Evolutionary conservation across 768 basidiomycete species (phyloP).

Genomic region (Tricholoma sp.): DNA sequence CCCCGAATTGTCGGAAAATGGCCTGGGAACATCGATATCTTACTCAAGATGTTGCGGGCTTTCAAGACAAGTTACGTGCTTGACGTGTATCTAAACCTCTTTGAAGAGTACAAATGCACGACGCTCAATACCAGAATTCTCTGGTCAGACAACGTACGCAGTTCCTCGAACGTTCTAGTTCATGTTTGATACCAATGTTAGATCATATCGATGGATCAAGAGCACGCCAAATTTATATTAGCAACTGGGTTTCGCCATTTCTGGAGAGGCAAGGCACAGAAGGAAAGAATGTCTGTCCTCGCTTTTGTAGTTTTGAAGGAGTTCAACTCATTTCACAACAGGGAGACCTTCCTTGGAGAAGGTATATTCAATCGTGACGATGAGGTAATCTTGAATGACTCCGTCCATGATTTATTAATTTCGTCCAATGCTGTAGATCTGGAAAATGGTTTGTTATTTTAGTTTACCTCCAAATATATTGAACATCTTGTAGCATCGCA

Average conservation of each 20-base stretch:
- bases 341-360: slow-evolving; percentile 61
- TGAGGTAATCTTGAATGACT: slow-evolving; percentile 36
- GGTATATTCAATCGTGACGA: slow-evolving; percentile 80
- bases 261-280: slow-evolving; percentile 59
- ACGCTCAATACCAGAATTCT: slow-evolving; percentile 66
- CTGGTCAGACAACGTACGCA: slow-evolving; percentile 57
- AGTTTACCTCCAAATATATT: neutral
- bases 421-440: slow-evolving; percentile 32
- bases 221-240: slow-evolving; percentile 59
- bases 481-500: slow-evolving; percentile 47
- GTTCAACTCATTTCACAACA: slow-evolving; percentile 14
- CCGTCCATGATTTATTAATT: neutral
- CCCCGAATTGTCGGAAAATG: slow-evolving; percentile 62
- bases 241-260: slow-evolving; percentile 64
- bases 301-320: neutral
- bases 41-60: slow-evolving; percentile 49
- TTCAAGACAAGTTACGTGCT: slow-evolving; percentile 57
- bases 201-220: slow-evolving; percentile 74
- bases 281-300: slow-evolving; percentile 55
- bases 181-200: slow-evolving; percentile 19
- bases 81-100: slow-evolving; percentile 59
- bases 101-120: slow-evolving; percentile 65
- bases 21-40: slow-evolving; percentile 75
- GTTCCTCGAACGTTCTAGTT: neutral
- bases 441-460: slow-evolving; percentile 51